Base-by-base conservation (phyloP, 208 protist species). In the Leishmania tarentolae region DNA sequence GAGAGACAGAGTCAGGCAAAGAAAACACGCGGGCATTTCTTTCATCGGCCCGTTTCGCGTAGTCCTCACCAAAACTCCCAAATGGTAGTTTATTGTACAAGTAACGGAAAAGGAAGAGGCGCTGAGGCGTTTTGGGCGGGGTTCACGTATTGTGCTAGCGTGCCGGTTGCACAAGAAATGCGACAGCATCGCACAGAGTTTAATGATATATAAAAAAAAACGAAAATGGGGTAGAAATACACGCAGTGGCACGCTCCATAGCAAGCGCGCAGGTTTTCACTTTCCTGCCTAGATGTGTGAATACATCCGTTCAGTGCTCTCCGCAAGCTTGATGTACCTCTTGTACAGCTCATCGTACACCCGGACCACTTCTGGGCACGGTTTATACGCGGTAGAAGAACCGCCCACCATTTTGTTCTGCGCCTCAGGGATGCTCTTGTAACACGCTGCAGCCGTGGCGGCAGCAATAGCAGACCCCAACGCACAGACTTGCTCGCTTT, bases 401-500 rank as follows among this genome's bases (percentile, higher is more conserved):
- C 82, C 78, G 79, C 88, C 89, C 21, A 81, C 78, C 88, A 91
- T 91, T 53, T 82, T 81, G 24, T 85, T 70, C 57, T 91, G 86
- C 11, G 88, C 88, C 56, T 77, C 82, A 8, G 78, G 80, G n/a
- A 93, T 88, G 68, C 56, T 86, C 19, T 1, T 46, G 83, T 91
- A 90, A 61, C 85, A 78, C 31, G 80, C 86, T 1, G 90, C 88
- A 21, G 90, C 88, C 28, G 90, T 91, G n/a, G 88, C 88, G 15
- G 88, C 90, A 11, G 86, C 83, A 61, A 91, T 90, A 28, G 84
- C 88, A 1, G 88, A 87, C n/a, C 84, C 88, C 19, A 93, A 68
- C 73, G 90, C 88, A 70, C 88, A 91, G 21, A 83, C 84, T 78
- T 93, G 88, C 70, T 82, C 81, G 24, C 85, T 91, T 73, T 83